These are phyloP conservation scores for Cunninghamia lanceolata DNA, from an alignment of 75 land plant species.

Conservation along the genomic window DNA sequence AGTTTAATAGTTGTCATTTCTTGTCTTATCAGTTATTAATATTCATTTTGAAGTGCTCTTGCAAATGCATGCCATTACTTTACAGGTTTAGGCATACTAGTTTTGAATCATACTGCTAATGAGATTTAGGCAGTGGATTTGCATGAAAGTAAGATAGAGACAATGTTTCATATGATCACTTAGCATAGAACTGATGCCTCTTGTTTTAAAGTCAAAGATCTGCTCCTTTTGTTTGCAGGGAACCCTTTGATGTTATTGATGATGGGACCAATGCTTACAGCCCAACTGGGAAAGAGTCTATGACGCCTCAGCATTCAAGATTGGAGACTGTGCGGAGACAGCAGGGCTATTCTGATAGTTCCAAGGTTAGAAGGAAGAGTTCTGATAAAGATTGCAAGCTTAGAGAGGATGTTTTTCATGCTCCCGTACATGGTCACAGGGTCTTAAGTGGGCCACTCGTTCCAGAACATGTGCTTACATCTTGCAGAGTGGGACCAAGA, in stretches of 20 bases:
- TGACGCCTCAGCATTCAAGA: background rate
- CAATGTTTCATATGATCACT: background rate
- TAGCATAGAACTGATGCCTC: background rate
- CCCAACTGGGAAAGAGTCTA: conserved; percentile 7
- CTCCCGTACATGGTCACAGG: background rate
- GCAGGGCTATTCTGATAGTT: background rate
- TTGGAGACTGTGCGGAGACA: background rate
- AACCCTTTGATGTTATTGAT: background rate
- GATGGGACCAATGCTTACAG: background rate
- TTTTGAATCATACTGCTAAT: background rate
- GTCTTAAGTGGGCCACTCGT: conserved; percentile 13
- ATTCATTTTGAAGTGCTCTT: conserved; percentile 1
- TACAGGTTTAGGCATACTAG: background rate
- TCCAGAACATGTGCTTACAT: background rate
- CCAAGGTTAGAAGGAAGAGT: conserved; percentile 1
- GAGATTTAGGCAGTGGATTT: background rate
- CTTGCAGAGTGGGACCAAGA: conserved; percentile 3
- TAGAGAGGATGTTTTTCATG: conserved; percentile 3
- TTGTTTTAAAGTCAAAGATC: background rate
- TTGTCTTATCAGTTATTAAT: background rate
- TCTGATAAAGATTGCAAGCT: background rate
- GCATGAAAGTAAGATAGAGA: background rate
- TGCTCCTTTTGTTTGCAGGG: background rate
- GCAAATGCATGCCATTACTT: background rate
- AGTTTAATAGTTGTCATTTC: background rate